Evolutionary conservation across 2,329 filamentous ascomycete species (phyloP).

Genomic region (Cladosporium halotolerans): DNA sequence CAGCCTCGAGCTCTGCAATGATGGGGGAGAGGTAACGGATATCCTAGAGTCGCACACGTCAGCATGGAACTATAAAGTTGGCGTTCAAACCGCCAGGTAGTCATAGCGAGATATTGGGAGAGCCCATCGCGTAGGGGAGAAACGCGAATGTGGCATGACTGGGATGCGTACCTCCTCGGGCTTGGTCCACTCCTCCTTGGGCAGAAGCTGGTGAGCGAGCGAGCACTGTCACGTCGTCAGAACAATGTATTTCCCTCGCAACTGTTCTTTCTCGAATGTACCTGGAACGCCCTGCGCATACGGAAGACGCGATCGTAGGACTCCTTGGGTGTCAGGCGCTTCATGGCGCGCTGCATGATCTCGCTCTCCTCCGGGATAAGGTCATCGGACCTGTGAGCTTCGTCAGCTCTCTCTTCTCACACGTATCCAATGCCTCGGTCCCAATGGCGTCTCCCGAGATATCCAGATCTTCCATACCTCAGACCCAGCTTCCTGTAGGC

Average conservation of each 20-base stretch:
- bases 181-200: conserved; percentile 61
- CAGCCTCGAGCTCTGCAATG: conserved; percentile 63
- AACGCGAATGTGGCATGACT: too few relatives aligned
- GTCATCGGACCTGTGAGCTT: conserved; percentile 71
- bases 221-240: conserved; percentile 48
- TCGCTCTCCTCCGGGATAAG: conserved; percentile 90
- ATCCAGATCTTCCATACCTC: conserved; percentile 52
- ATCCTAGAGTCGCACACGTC: conserved; percentile 45
- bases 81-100: too few relatives aligned
- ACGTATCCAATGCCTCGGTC: background rate
- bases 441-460: conserved; percentile 1
- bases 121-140: background rate
- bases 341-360: conserved; percentile 76
- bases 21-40: conserved; percentile 59
- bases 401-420: conserved; percentile 3
- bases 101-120: background rate
- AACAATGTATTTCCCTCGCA: background rate
- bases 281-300: conserved; percentile 90
- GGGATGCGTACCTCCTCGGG: conserved; percentile 51
- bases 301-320: conserved; percentile 97
- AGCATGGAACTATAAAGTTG: background rate
- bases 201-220: conserved; percentile 58
- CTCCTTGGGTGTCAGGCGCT: conserved; percentile 83
- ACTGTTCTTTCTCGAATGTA: conserved; percentile 31
- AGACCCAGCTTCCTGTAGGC: conserved; percentile 92